phyloP scores from a whole-genome alignment of 2,329 filamentous ascomycete genomes.

The Coniochaeta pulveracea region DNA sequence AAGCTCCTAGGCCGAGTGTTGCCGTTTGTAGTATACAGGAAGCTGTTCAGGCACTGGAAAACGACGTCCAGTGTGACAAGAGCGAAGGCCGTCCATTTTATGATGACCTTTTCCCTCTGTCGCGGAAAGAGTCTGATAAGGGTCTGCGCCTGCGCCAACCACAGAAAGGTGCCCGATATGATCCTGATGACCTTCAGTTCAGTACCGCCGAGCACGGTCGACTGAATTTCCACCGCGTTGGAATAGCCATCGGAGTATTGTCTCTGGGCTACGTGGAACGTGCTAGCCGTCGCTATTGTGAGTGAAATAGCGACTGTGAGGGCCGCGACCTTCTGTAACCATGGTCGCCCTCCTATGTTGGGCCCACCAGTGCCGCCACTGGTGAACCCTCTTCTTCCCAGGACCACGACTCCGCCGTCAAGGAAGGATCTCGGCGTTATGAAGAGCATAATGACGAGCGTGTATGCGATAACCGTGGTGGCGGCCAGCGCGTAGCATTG shows the following conservation, averaged over 20 bases:
- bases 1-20: slow-evolving; percentile 61
- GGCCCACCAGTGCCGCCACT: slow-evolving; percentile 68
- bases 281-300: slow-evolving; percentile 87
- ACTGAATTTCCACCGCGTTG: slow-evolving; percentile 66
- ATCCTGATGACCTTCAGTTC: slow-evolving; percentile 85
- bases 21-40: slow-evolving; percentile 42
- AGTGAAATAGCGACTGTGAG: slow-evolving; percentile 71
- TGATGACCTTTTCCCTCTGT: slow-evolving; percentile 94
- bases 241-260: slow-evolving; percentile 75
- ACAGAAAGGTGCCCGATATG: slow-evolving; percentile 91
- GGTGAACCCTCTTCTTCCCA: slow-evolving; percentile 75
- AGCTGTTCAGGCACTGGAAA: slow-evolving; percentile 87
- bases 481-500: slow-evolving; percentile 89
- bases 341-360: slow-evolving; percentile 82
- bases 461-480: slow-evolving; percentile 82
- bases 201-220: slow-evolving; percentile 68
- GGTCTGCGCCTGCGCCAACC: slow-evolving; percentile 95
- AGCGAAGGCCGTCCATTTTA: slow-evolving; percentile 96
- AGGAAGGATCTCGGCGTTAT: slow-evolving; percentile 93
- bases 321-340: slow-evolving; percentile 77
- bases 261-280: slow-evolving; percentile 69
- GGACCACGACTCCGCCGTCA: slow-evolving; percentile 70
- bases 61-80: slow-evolving; percentile 84
- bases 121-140: slow-evolving; percentile 90
- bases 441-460: slow-evolving; percentile 85